Evolutionary conservation across 768 basidiomycete genomes (phyloP).

Genomic region (Pleurotus pulmonarius): DNA sequence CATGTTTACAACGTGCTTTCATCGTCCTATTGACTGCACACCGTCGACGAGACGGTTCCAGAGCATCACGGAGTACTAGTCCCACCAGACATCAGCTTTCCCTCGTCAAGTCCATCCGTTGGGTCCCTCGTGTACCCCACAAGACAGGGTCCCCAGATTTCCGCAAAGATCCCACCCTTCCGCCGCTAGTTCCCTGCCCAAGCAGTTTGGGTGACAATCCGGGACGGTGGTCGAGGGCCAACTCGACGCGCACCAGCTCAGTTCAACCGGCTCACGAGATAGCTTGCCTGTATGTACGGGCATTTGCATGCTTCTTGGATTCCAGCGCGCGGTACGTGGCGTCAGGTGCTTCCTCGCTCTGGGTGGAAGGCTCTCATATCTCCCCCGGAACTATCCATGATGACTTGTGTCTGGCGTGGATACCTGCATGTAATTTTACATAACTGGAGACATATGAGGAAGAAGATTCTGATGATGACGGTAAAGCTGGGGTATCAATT

Average conservation of each 20-base stretch:
- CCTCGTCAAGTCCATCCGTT: too few relatives aligned
- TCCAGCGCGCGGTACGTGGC: conserved; percentile 7
- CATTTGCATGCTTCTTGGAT: conserved; percentile 7
- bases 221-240: not conserved
- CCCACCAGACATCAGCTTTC: too few relatives aligned
- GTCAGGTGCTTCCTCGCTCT: conserved; percentile 5
- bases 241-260: not conserved
- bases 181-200: conserved; percentile 1
- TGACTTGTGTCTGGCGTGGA: not conserved
- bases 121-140: not conserved
- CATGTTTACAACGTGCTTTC: too few relatives aligned
- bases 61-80: too few relatives aligned
- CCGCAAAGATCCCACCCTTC: not conserved
- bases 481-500: not conserved
- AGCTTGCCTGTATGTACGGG: not conserved
- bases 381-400: conserved; percentile 4
- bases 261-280: not conserved
- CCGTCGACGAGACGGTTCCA: too few relatives aligned
- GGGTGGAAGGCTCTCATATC: not conserved
- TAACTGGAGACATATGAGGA: not conserved
- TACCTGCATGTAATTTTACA: not conserved
- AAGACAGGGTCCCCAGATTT: not conserved
- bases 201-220: not conserved
- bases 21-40: too few relatives aligned
- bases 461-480: not conserved